These are phyloP conservation scores for Clarireedia homoeocarpa DNA, from an alignment of 2,329 filamentous ascomycete species.

Conservation along the genomic window DNA sequence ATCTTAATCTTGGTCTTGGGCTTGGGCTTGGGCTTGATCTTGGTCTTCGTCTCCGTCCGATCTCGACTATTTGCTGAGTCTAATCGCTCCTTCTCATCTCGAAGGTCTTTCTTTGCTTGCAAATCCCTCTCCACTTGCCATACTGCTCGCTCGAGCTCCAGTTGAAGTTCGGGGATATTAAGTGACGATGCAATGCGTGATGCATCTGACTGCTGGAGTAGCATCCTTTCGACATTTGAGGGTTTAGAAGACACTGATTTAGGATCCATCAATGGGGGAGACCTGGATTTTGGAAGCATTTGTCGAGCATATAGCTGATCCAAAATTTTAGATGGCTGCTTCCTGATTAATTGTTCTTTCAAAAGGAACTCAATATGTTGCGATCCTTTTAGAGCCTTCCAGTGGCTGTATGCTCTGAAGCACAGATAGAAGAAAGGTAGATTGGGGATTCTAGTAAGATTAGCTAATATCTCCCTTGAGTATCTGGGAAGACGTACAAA, in stretches of 20 bases:
- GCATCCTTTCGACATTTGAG: constrained; percentile 29
- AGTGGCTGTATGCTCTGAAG: constrained; percentile 89
- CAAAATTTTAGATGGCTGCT: constrained; percentile 58
- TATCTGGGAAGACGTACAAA: constrained; percentile 50
- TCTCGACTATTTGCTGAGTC: constrained; percentile 13
- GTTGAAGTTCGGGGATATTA: constrained; percentile 59
- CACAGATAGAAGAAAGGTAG: constrained; percentile 93
- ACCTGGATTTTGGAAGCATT: constrained; percentile 14
- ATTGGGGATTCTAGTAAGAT: constrained; percentile 66
- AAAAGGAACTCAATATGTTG: constrained; percentile 78
- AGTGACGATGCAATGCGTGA: constrained; percentile 52
- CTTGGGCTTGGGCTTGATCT: too few species aligned
- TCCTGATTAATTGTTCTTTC: constrained; percentile 60
- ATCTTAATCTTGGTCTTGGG: constrained; percentile 12
- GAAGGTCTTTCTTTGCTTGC: constrained; percentile 20
- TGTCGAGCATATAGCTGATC: constrained; percentile 59
- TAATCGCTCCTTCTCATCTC: constrained; percentile 20
- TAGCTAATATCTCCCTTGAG: background rate
- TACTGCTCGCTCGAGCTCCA: constrained; percentile 68
- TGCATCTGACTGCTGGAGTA: constrained; percentile 46
- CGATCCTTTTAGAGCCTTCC: constrained; percentile 76
- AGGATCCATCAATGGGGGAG: background rate
- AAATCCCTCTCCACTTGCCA: constrained; percentile 55
- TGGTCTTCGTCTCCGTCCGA: too few species aligned
- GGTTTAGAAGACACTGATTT: constrained; percentile 9